phyloP scores from a whole-genome alignment of 2,329 filamentous ascomycete genomes.

The Macrophomina phaseolina region DNA sequence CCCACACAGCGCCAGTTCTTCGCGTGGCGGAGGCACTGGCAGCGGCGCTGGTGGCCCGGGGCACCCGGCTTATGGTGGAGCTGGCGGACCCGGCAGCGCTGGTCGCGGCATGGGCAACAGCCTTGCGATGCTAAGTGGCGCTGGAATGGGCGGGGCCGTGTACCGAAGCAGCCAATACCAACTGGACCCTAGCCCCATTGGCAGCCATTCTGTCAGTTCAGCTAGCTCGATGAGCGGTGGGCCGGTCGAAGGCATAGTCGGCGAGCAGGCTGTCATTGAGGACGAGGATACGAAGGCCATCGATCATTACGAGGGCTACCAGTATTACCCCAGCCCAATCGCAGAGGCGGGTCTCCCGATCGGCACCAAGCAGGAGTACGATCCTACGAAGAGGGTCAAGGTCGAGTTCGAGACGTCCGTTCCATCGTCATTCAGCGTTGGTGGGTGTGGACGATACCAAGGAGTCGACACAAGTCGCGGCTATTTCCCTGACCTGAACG shows the following conservation, averaged over 20 bases:
- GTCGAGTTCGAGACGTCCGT: slow-evolving; percentile 46
- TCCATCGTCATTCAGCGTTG: slow-evolving; percentile 43
- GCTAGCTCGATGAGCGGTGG: slow-evolving; percentile 49
- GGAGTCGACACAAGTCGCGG: slow-evolving; percentile 55
- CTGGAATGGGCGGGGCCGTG: slow-evolving; percentile 40
- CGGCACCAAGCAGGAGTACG: slow-evolving; percentile 43
- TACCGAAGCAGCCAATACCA: slow-evolving; percentile 45
- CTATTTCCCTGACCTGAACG: slow-evolving; percentile 52
- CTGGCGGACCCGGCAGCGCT: slow-evolving; percentile 50
- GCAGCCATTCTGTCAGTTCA: slow-evolving; percentile 53
- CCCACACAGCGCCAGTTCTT: slow-evolving; percentile 45
- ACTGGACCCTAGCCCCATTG: slow-evolving; percentile 45
- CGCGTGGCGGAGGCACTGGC: slow-evolving; percentile 63
- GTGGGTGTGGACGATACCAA: slow-evolving; percentile 51
- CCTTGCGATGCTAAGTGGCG: slow-evolving; percentile 38
- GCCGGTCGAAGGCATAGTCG: slow-evolving; percentile 48
- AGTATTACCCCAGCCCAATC: slow-evolving; percentile 53
- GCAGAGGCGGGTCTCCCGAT: slow-evolving; percentile 46
- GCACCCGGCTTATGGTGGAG: slow-evolving; percentile 30
- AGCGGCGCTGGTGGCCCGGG: slow-evolving; percentile 59
- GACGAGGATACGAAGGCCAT: slow-evolving; percentile 47
- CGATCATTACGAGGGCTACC: slow-evolving; percentile 51
- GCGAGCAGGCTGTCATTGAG: slow-evolving; percentile 48
- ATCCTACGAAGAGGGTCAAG: slow-evolving; percentile 48
- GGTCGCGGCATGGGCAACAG: slow-evolving; percentile 47